Base-by-base conservation (phyloP, 2,329 filamentous ascomycete species). In the Talaromyces sp. region DNA sequence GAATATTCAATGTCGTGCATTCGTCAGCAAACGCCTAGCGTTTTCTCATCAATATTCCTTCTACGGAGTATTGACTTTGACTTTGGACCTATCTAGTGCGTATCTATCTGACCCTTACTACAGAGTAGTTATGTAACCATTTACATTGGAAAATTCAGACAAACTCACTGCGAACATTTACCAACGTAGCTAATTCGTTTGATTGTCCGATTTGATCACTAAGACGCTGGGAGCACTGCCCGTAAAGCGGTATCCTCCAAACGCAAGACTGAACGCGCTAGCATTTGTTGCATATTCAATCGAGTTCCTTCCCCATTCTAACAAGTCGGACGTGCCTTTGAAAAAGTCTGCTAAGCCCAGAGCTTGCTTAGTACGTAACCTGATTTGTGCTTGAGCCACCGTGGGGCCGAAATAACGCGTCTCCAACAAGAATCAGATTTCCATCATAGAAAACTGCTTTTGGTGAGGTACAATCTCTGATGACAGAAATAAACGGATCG, bases 331-430 rank as follows among this genome's bases (percentile, higher is more conserved):
- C 55, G 58, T 55, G 21, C 63, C 58, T 60, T 68, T 27, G 62
- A 66, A 62, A 38, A 65, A 67, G 26, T 70, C 65, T 14, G 64
- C 64, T n/a, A 70, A 62, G 29, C 65, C 59, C 55, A 65, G 46
- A 38, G 64, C 49, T 61, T 68, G 53, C 56, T 63, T 58, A 26
- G 70, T 70, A n/a, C n/a, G n/a, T n/a, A 4, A 68, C 70, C 51
- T 69, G 62, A 31, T 64, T 68, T n/a, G 69, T 70, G 29, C 67
- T 68, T 49, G 63, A 60, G 10, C 67, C 69, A 2, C 61, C 62
- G 46, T 72, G 70, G 4, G 70, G 70, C 35, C 70, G 65, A 35
- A 66, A 59, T 29, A 71, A 56, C 9, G 69, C 70, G 58, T 71
- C 70, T 29, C 70, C 69, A 46, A 71, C 61, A 27, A 72, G 64